phyloP scores from a whole-genome alignment of 2,329 filamentous ascomycete genomes.

The Alternaria sp. region DNA sequence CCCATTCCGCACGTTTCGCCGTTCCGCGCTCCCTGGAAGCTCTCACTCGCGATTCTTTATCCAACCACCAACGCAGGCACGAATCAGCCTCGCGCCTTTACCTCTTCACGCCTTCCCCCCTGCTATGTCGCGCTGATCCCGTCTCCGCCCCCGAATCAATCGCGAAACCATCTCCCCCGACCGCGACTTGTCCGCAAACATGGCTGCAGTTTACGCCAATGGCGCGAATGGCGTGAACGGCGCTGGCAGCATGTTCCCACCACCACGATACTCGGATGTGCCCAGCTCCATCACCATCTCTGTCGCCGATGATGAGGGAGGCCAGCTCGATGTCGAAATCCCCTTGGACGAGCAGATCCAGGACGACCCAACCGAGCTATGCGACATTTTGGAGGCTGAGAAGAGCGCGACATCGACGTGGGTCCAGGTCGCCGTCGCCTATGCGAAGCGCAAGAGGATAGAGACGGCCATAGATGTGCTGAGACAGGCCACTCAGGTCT shows the following conservation, averaged over 20 bases:
- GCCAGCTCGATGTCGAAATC: slow-evolving; percentile 83
- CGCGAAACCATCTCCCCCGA: slow-evolving; percentile 8
- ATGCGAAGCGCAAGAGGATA: slow-evolving; percentile 93
- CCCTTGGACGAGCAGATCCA: slow-evolving; percentile 83
- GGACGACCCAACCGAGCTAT: slow-evolving; percentile 94
- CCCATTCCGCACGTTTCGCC: slow-evolving; percentile 23
- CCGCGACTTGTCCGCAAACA: slow-evolving; percentile 41
- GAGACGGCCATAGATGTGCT: slow-evolving; percentile 79
- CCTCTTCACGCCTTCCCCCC: slow-evolving; percentile 4
- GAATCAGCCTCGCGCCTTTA: slow-evolving; percentile 26
- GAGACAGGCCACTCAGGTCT: slow-evolving; percentile 76
- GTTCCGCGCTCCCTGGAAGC: slow-evolving; percentile 22
- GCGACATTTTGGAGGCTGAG: slow-evolving; percentile 93
- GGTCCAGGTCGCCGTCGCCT: slow-evolving; percentile 97
- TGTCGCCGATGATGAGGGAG: slow-evolving; percentile 67
- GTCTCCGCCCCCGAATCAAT: slow-evolving; percentile 1
- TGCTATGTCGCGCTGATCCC: slow-evolving; percentile 35
- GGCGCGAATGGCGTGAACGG: slow-evolving; percentile 62
- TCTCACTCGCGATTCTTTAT: slow-evolving; percentile 26
- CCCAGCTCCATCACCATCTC: slow-evolving; percentile 71
- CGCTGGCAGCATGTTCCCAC: slow-evolving; percentile 49
- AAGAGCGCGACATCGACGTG: slow-evolving; percentile 89
- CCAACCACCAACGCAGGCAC: slow-evolving; percentile 27
- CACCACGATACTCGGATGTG: slow-evolving; percentile 67
- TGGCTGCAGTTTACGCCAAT: slow-evolving; percentile 60